Percentiles rank a stretch among this genome's conserved stretches.
Evolutionary conservation across 2,329 filamentous ascomycete genomes (phyloP).

Genomic region (Hymenotorrendiella dingleyae): DNA sequence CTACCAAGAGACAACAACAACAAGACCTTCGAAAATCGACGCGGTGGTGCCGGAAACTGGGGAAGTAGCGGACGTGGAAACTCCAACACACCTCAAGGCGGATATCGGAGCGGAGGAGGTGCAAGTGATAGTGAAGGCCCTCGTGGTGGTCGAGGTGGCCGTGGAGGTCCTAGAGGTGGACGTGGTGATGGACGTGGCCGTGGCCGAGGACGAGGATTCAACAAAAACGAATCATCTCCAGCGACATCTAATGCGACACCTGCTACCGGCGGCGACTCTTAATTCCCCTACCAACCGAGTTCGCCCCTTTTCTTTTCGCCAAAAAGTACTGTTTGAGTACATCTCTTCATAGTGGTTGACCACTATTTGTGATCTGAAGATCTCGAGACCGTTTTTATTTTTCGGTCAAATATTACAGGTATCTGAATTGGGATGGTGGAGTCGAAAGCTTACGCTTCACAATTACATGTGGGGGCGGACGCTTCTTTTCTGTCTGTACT

Average conservation of each 20-base stretch:
- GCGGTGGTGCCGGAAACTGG: constrained; percentile 63
- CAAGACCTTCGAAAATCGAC: constrained; percentile 46
- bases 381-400: constrained; percentile 22
- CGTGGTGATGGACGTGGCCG: constrained; percentile 50
- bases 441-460: constrained; percentile 31
- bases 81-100: constrained; percentile 50
- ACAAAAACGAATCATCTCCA: constrained; percentile 50
- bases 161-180: constrained; percentile 50
- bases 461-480: constrained; percentile 21
- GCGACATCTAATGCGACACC: constrained; percentile 47
- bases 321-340: constrained; percentile 29
- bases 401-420: constrained; percentile 24
- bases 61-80: constrained; percentile 60
- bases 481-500: constrained; percentile 31
- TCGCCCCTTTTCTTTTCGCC: constrained; percentile 23
- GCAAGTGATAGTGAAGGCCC: constrained; percentile 67
- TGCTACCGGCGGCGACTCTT: constrained; percentile 33
- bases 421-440: constrained; percentile 28
- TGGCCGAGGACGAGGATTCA: constrained; percentile 48
- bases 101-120: constrained; percentile 76
- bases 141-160: constrained; percentile 48
- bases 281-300: constrained; percentile 11
- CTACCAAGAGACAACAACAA: constrained; percentile 56
- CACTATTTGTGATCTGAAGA: constrained; percentile 25
- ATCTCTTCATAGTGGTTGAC: constrained; percentile 30